These are phyloP conservation scores for Xerocomellus amylosporus DNA, from an alignment of 768 basidiomycete species.

Conservation along the genomic window DNA sequence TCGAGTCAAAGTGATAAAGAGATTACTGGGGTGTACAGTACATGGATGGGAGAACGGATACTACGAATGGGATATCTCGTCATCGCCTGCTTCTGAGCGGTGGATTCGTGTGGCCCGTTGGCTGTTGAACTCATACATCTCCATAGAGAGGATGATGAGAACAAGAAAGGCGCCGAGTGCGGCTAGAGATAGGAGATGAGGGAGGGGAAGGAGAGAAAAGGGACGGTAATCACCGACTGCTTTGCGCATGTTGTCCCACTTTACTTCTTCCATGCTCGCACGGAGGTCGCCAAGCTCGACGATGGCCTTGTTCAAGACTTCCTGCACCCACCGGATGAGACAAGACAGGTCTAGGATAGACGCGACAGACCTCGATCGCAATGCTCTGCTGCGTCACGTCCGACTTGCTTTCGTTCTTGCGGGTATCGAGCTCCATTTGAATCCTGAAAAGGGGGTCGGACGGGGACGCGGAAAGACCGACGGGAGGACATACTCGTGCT, in stretches of 20 bases:
- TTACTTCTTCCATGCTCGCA: constrained; percentile 78
- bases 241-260: constrained; percentile 86
- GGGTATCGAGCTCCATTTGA: constrained; percentile 93
- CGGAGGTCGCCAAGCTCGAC: constrained; percentile 75
- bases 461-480: not conserved
- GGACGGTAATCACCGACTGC: constrained; percentile 59
- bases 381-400: constrained; percentile 86
- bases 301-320: constrained; percentile 70
- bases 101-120: constrained; percentile 19
- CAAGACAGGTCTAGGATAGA: not conserved
- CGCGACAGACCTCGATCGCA: constrained; percentile 63
- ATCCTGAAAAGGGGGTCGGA: constrained; percentile 50
- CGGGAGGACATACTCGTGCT: constrained; percentile 75
- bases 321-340: constrained; percentile 39
- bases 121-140: constrained; percentile 49
- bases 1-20: constrained; percentile 37
- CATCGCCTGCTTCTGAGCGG: constrained; percentile 4
- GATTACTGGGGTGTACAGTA: constrained; percentile 19
- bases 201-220: not conserved
- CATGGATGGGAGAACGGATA: not conserved
- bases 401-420: constrained; percentile 85
- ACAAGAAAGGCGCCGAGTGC: constrained; percentile 64
- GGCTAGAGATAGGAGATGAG: constrained; percentile 38
- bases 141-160: constrained; percentile 69
- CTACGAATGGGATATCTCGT: constrained; percentile 16